Percentiles rank a stretch among this genome's conserved stretches.
Evolutionary conservation across 768 basidiomycete genomes (phyloP).

Genomic region (Kwoniella europaea): DNA sequence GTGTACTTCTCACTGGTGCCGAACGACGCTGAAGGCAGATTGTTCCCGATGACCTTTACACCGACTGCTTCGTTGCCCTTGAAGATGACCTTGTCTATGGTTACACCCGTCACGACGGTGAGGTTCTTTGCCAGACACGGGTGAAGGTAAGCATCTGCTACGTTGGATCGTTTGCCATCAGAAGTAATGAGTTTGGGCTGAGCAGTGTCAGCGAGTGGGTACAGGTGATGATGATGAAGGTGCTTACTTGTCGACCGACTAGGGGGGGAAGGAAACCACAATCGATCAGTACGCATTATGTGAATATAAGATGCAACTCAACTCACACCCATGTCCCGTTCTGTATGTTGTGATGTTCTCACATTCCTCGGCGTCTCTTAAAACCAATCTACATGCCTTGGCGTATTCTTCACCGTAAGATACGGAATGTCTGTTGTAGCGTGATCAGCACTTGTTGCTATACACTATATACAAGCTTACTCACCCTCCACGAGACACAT

Average conservation of each 20-base stretch:
- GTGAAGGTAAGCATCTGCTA: slow-evolving; percentile 26
- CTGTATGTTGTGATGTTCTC: slow-evolving; percentile 27
- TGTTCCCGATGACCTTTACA: slow-evolving; percentile 9
- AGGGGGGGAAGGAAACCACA: not conserved
- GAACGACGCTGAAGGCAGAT: not conserved
- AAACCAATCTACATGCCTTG: slow-evolving; percentile 19
- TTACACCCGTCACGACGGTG: slow-evolving; percentile 14
- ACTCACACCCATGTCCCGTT: slow-evolving; percentile 29
- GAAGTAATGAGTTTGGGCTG: slow-evolving; percentile 31
- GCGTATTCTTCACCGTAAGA: slow-evolving; percentile 10
- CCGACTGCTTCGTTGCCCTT: slow-evolving; percentile 12
- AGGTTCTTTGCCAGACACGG: slow-evolving; percentile 9
- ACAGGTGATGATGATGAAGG: not conserved
- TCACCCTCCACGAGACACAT: slow-evolving; percentile 28
- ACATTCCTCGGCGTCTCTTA: slow-evolving; percentile 1
- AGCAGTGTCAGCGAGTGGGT: not conserved
- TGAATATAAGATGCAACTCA: not conserved
- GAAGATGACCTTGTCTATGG: slow-evolving; percentile 21
- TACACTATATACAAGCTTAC: not conserved
- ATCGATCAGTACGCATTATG: not conserved
- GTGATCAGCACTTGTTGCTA: not conserved
- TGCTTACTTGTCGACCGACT: slow-evolving; percentile 6
- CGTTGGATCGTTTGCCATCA: slow-evolving; percentile 23
- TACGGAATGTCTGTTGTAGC: slow-evolving; percentile 1
- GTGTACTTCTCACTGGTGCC: slow-evolving; percentile 2